Base-by-base conservation (phyloP, 1,139 yeast species). In the Kurtzmaniella quercitrusa region DNA sequence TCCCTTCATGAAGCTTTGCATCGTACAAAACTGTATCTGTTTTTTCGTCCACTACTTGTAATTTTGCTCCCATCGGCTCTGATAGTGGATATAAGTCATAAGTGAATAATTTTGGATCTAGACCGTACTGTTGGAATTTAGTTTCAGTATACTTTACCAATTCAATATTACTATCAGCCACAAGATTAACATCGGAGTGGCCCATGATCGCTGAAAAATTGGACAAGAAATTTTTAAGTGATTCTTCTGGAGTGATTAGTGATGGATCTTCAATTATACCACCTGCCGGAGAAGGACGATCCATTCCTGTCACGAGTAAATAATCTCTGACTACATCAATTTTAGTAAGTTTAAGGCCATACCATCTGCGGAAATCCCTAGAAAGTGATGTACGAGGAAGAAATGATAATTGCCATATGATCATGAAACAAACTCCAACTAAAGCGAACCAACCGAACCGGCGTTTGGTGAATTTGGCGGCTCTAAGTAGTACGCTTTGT, bases 311-410 rank as follows among this genome's bases (percentile, higher is more conserved):
- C 42, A 56, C 54, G 14, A 57, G 48, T 22, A 64, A 47, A 41
- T 48, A 64, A 36, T 56, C 62, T 39, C 91, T 61, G 50, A 81
- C 76, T 22, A 82, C 74, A 48, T 84, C 93, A n/a, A 78, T 71
- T 47, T 74, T 76, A 2, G 89, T 81, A 40, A 84, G 55, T 43
- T 66, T 75, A 21, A 83, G 74, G 18, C 82, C 80, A 60, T 88
- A 88, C 54, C 88, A 63, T 43, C 96, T 65, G 52, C 93, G 74
- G 58, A 87, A 80, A 60, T 91, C 98, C 49, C 97, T 71, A 42
- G 86, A 80, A 16, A 88, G 66, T 1, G 96, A 87, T 1, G 98
- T 88, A 46, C 97, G 65, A 1, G 97, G 97, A 22, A 89, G 68
- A 57, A 91, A 91, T 1, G 87, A 80, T 40, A 88, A 67, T 43